These are phyloP conservation scores for Cystobasidiaceae sp. DNA, from an alignment of 1,284 basidiomycete genomes.

Conservation along the genomic window DNA sequence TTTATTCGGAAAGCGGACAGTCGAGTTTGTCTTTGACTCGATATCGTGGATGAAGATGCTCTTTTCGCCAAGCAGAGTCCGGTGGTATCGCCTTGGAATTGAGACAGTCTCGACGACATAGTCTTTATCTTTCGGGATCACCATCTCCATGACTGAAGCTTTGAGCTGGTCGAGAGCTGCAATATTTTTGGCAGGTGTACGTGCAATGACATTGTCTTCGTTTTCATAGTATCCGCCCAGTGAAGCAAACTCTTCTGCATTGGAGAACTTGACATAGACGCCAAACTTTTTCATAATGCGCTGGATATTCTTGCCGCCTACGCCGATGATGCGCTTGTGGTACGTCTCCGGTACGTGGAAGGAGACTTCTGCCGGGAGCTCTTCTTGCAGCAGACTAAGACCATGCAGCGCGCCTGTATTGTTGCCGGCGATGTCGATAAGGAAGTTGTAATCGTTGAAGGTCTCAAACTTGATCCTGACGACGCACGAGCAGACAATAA, in stretches of 20 bases:
- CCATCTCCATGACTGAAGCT: slow-evolving; percentile 94
- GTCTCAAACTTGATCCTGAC: slow-evolving; percentile 89
- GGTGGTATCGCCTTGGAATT: slow-evolving; percentile 90
- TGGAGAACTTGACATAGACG: slow-evolving; percentile 98
- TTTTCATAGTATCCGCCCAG: slow-evolving; percentile 94
- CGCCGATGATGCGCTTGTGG: slow-evolving; percentile 98
- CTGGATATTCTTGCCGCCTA: slow-evolving; percentile 96
- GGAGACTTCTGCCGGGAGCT: slow-evolving; percentile 97
- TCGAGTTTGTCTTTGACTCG: slow-evolving; percentile 90
- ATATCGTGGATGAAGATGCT: slow-evolving; percentile 96
- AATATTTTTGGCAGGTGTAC: slow-evolving; percentile 96
- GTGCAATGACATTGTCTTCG: slow-evolving; percentile 95
- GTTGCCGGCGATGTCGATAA: slow-evolving; percentile 71
- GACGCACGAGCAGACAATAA: neutral
- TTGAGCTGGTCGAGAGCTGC: slow-evolving; percentile 93
- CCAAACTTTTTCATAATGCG: slow-evolving; percentile 99
- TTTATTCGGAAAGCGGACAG: slow-evolving; percentile 90
- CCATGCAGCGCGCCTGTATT: slow-evolving; percentile 80
- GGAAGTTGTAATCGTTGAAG: slow-evolving; percentile 97
- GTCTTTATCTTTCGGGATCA: slow-evolving; percentile 97
- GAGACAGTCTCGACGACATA: slow-evolving; percentile 88
- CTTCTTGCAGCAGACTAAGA: slow-evolving; percentile 84
- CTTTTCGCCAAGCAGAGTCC: slow-evolving; percentile 90
- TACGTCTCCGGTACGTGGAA: slow-evolving; percentile 98
- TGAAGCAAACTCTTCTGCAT: slow-evolving; percentile 93